A percentile compares a stretch with the other conserved stretches of the same genome.
Conservation (phyloP, 140 eudicot species). For the Erigeron philadelphicus region DNA sequence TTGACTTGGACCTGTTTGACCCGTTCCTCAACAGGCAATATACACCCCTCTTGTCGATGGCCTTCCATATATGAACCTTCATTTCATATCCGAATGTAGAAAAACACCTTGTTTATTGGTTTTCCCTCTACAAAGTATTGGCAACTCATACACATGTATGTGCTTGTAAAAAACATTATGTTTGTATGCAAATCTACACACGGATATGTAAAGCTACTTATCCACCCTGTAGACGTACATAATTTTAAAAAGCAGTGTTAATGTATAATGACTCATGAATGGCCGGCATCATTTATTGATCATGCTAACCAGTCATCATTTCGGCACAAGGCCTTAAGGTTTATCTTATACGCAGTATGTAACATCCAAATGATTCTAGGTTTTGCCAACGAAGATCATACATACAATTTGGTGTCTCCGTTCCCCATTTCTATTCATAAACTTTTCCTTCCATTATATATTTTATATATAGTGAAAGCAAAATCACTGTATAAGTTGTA, state of each 20-base stretch:
- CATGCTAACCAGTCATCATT: not conserved
- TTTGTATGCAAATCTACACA: no score
- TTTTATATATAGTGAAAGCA: not conserved
- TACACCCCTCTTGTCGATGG: not conserved
- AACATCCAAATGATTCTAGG: not conserved
- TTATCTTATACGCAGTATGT: not conserved
- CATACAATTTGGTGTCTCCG: not conserved
- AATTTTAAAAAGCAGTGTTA: no score
- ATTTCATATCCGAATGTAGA: not conserved
- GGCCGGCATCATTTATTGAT: not conserved
- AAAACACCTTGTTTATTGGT: not conserved
- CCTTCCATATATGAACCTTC: slow-evolving; percentile 4
- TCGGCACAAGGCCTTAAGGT: not conserved
- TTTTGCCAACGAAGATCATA: not conserved
- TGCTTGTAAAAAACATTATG: no score
- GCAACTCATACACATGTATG: no score
- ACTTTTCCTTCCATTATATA: not conserved
- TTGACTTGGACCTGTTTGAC: no score
- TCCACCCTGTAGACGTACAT: no score
- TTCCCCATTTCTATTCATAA: not conserved
- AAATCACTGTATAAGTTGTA: not conserved
- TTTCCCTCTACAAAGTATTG: no score
- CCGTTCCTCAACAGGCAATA: no score
- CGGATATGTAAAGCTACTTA: no score
- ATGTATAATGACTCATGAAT: not conserved